Evolutionary conservation across 1,284 basidiomycete genomes (phyloP), one percentile per base, ranked within the genome.

Genomic region (Tylopilus orsonianus): DNA sequence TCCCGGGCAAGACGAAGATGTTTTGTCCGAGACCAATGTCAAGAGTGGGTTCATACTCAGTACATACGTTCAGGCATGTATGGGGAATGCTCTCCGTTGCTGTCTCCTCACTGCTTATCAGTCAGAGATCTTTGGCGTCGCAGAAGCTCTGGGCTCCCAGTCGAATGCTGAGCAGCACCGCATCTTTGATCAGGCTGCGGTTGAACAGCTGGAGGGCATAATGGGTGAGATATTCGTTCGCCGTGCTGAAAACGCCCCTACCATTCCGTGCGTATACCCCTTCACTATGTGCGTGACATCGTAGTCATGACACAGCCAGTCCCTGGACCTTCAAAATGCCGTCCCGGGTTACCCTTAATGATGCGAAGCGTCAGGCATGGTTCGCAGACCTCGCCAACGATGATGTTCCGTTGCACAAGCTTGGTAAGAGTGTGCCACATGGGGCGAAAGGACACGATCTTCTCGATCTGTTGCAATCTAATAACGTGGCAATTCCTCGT

Each of bases 391-490:
- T 99, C 14, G 91, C 94, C 13, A 89, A 97, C 59, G 87, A 93
- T 0, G 74, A 81, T 20, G 87, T 98, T 3, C 96, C 97, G 0
- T 77, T 99, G 5, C 75, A 86, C 55, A 94, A 92, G 57, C 78
- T 99, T 5, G 90, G 87, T 13, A 90, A 90, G 62, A 91, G 84
- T 60, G 89, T 99, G 0, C 96, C 96, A 0, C 93, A 98, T 63
- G 93, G 93, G 0, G 90, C 90, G 32, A 93, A 93, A 64, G 94
- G 93, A 3, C 85, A 92, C 56, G 93, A 96, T 58, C 76, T 97
- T 20, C 75, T 99, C 44, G 94, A 97, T 54, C 78, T 95, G 54
- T 77, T 99, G 46, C 88, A 93, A 58, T 74, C 77, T 0, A 82
- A 91, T 33, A 80, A 86, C 40, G 92, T 99, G 26, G 86, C 90